These are phyloP conservation scores for Lentinula novae-zelandiae DNA, from an alignment of 1,284 basidiomycete species.

Conservation along the genomic window DNA sequence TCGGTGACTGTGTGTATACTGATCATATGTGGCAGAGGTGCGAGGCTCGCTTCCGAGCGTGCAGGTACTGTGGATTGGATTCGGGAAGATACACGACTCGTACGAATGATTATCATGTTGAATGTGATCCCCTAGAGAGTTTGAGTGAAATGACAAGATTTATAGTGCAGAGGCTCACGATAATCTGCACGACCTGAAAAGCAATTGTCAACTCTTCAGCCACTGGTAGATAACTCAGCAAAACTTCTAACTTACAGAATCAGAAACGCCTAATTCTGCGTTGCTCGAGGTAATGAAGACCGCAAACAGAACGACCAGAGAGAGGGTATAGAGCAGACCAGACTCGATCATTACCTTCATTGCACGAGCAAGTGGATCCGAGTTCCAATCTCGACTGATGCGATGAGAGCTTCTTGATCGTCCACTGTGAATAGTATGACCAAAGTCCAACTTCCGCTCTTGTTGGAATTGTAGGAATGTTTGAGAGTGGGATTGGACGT, in stretches of 20 bases:
- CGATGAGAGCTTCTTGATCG: background rate
- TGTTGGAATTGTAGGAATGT: background rate
- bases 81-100: constrained; percentile 7
- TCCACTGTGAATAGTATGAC: background rate
- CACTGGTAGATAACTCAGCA: background rate
- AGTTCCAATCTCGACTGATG: constrained; percentile 5
- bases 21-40: background rate
- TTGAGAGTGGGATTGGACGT: constrained; percentile 21
- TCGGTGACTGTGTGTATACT: constrained; percentile 1
- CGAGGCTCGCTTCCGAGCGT: background rate
- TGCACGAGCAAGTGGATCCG: constrained; percentile 24
- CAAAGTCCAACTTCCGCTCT: background rate
- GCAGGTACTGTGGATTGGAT: background rate
- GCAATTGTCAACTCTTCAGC: background rate
- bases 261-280: constrained; percentile 31
- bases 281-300: constrained; percentile 33
- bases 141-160: constrained; percentile 6
- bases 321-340: constrained; percentile 33
- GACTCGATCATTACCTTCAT: constrained; percentile 35
- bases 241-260: constrained; percentile 24
- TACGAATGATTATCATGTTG: constrained; percentile 33
- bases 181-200: constrained; percentile 31
- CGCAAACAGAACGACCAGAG: constrained; percentile 30
- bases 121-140: constrained; percentile 34
- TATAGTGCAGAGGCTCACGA: constrained; percentile 21